Base-by-base conservation (phyloP, 2,329 filamentous ascomycete species). In the Samsoniella hepiali region DNA sequence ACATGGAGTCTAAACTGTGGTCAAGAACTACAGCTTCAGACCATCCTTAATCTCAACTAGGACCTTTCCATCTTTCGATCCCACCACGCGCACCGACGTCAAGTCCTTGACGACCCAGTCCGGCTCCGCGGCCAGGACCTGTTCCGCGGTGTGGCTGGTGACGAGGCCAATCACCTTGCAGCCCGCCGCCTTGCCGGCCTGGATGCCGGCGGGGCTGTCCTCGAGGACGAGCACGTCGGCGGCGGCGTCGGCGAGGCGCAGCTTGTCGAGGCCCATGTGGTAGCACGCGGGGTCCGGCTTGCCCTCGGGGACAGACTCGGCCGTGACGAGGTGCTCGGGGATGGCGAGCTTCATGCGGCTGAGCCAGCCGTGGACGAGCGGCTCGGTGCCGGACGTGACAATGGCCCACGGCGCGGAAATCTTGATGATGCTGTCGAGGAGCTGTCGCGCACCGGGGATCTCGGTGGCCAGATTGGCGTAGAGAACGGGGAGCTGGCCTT, bases 71-170 rank as follows among this genome's bases (percentile, higher is more conserved):
- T 79, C 82, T 65, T 81, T 78, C 67, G 77, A 78, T 59, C 83
- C 80, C 65, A 86, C 77, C 69, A 96, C 78, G 69, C 77, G 85
- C 66, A 96, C 85, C 67, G 90, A 93, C 63, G 82, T 80, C 77
- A 97, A 81, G 76, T 97, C 91, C 75, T 82, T 81, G 63, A 97
- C 88, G 58, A 97, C 87, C 88, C 91, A 96, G 78, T 97, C 92
- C 51, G 93, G 91, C n/a, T 86, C 88, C 5, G 92, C 91, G 54
- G 83, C 85, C 65, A 82, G 78, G 57, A 96, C 82, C 77, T 93
- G 85, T 69, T 87, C 85, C 53, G 88, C 79, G 32, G 84, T 86
- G 77, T 97, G 93, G 71, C 91, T 96, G 61, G 93, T 97, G 62
- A 90, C 86, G 61, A 97, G 78, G n/a, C 88, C 93, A 53, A 96